Evolutionary conservation across 176 grass and related monocot species (phyloP), one percentile per base, ranked within the genome.

Genomic region (Bolboschoenus planiculmis): DNA sequence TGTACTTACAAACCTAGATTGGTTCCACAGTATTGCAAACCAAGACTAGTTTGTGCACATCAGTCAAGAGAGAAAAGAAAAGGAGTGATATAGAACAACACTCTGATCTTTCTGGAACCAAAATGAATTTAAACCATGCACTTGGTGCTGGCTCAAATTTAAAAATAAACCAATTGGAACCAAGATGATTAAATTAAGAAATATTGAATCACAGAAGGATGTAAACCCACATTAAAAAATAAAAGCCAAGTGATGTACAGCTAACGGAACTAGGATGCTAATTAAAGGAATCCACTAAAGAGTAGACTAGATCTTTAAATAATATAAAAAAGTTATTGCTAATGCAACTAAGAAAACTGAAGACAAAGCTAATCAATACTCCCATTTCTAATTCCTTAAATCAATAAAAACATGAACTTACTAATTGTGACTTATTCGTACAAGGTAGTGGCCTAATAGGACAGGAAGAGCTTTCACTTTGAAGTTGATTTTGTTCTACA

Each of bases 291-390:
- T 4, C 20, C 37, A 47, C 8, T 42, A 23, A 39, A 18, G 35
- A 66, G 80, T 50, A 30, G 56, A 82, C 58, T 30, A 66, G 80
- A 66, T 65, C 58, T 82, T 55, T 31, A 44, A 62, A 82, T 61
- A 48, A 82, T 82, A 82, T 34, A 62, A 30, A 39, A 50, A 53
- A n/a, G n/a, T 55, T 79, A 20, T n/a, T 79, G 53, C 29, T 33
- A 79, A 36, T 1, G 16, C 33, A 37, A 20, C 40, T 40, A 66
- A 36, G 26, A 20, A 3, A 64, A 64, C 61, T 35, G 29, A 33
- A 16, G 26, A 11, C 26, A 62, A 63, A 39, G 31, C 4, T 40
- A 40, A 35, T 10, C 3, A 21, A 40, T 68, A 68, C 18, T 70
- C 18, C 65, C 18, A 70, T 40, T 40, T 70, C 5, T 10, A 39